These are phyloP conservation scores for Henningerozyma blattae DNA, from an alignment of 805 yeast genomes.

Conservation along the genomic window DNA sequence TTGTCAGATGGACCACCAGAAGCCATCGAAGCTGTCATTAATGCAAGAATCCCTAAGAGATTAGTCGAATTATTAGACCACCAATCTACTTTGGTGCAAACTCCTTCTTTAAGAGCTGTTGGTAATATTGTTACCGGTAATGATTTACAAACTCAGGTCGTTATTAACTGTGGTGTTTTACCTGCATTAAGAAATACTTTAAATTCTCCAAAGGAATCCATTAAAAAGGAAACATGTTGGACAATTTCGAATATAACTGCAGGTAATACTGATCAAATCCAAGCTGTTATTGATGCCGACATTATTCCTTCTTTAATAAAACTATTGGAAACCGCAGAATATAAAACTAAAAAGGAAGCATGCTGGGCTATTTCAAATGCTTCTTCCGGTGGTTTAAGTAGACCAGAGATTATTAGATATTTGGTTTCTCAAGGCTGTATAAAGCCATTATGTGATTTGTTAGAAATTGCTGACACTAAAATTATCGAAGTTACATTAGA, in stretches of 20 bases:
- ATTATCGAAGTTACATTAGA: slow-evolving; percentile 92
- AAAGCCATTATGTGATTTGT: slow-evolving; percentile 89
- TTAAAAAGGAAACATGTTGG: slow-evolving; percentile 98
- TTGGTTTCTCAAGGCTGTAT: slow-evolving; percentile 92
- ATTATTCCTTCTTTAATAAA: slow-evolving; percentile 84
- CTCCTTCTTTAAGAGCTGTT: slow-evolving; percentile 94
- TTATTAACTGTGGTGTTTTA: slow-evolving; percentile 85
- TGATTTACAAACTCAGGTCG: slow-evolving; percentile 89
- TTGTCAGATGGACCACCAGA: slow-evolving; percentile 85
- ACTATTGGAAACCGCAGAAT: slow-evolving; percentile 71
- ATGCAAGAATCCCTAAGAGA: slow-evolving; percentile 89
- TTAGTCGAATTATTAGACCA: slow-evolving; percentile 83
- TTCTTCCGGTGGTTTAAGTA: slow-evolving; percentile 84
- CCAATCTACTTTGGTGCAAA: slow-evolving; percentile 77
- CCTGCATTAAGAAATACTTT: slow-evolving; percentile 73
- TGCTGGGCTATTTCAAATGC: slow-evolving; percentile 99
- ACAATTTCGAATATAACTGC: slow-evolving; percentile 97
- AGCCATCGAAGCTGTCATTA: slow-evolving; percentile 93
- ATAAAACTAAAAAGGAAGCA: slow-evolving; percentile 95
- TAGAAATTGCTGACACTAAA: slow-evolving; percentile 78
- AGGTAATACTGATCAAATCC: slow-evolving; percentile 90
- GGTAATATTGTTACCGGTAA: slow-evolving; percentile 98
- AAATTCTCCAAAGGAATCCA: slow-evolving; percentile 76
- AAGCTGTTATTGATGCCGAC: slow-evolving; percentile 91
- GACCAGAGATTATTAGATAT: slow-evolving; percentile 89